Base-by-base conservation (phyloP, 768 basidiomycete genomes). In the Mrakia blollopis region DNA sequence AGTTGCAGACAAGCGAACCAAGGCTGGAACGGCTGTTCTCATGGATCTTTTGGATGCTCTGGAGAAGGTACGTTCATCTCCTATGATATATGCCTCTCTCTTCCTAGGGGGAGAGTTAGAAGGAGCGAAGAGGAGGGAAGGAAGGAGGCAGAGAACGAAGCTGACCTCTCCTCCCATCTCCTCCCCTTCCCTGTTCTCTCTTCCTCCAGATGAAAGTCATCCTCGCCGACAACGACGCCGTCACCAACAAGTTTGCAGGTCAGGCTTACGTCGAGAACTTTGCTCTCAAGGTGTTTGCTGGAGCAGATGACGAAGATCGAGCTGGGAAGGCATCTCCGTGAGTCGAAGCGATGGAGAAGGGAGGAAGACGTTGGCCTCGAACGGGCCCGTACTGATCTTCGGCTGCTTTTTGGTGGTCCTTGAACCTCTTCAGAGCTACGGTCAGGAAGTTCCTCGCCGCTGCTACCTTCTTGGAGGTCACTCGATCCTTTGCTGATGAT, bases 401-500 rank as follows among this genome's bases (percentile, higher is more conserved):
- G 28, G 39, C 30, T 41, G 47, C 30, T 28, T 70, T 35, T 11
- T 54, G 7, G 21, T 8, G 60, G 25, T 16, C 13, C 28, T 21
- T 21, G 16, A 18, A 14, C 47, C 16, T 18, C 13, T 18, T 23
- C 25, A 95, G 93, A 82, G 87, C 89, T 28, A 98, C 95, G 1
- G 94, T 96, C 7, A 92, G 91, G 82, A 96, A 95, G 84, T 98
- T 98, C 83, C 86, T 98, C 5, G 96, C 94, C 21, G 93, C 96
- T 44, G 91, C 93, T 72, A 93, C 93, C 82, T 98, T 98, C 84
- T 88, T 98, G 63, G 94, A 99, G 83, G 86, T 97, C 39, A 87
- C 98, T 73, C 88, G 87, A 69, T 76, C 82, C 80, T 75, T 84
- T 82, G 76, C 70, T 2, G 76, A 77, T 21, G 76, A 70, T 41